phyloP scores from a whole-genome alignment of 805 yeast species.

The Lipomyces orientalis region DNA sequence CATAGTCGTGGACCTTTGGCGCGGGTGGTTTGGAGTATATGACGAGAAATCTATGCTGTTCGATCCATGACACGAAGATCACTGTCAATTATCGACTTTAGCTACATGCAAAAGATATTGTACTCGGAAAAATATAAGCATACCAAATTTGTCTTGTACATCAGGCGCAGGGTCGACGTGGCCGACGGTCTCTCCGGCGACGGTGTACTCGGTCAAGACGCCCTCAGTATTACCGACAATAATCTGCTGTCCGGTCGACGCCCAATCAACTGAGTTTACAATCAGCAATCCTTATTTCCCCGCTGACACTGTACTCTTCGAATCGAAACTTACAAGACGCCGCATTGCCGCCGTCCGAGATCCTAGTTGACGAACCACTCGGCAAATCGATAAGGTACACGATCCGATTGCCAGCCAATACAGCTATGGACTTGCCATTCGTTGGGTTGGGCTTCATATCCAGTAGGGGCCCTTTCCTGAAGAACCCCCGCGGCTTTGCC shows the following conservation, averaged over 20 bases:
- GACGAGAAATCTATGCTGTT: constrained; percentile 37
- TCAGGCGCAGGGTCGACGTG: constrained; percentile 31
- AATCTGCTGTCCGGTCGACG: constrained; percentile 41
- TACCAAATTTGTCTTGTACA: constrained; percentile 18
- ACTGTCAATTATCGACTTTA: constrained; percentile 16
- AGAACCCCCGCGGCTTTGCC: constrained; percentile 3
- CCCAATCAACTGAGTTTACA: constrained; percentile 39
- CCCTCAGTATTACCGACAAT: constrained; percentile 38
- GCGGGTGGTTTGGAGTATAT: constrained; percentile 34
- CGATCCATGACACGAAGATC: constrained; percentile 37
- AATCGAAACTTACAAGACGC: constrained; percentile 17
- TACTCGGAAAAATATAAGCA: background rate
- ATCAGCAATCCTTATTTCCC: background rate
- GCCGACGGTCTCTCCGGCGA: constrained; percentile 26
- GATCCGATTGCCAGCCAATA: constrained; percentile 26
- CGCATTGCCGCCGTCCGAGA: background rate
- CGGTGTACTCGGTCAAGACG: constrained; percentile 25
- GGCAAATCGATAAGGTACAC: constrained; percentile 12
- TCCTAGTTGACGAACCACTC: background rate
- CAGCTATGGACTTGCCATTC: constrained; percentile 26
- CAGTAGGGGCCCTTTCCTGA: background rate
- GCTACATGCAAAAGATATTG: background rate
- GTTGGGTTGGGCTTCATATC: constrained; percentile 27
- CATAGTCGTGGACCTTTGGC: constrained; percentile 37
- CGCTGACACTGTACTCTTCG: background rate